Evolutionary conservation across 2,329 filamentous ascomycete genomes (phyloP).

Genomic region (Cephalotrichum gorgonifer): DNA sequence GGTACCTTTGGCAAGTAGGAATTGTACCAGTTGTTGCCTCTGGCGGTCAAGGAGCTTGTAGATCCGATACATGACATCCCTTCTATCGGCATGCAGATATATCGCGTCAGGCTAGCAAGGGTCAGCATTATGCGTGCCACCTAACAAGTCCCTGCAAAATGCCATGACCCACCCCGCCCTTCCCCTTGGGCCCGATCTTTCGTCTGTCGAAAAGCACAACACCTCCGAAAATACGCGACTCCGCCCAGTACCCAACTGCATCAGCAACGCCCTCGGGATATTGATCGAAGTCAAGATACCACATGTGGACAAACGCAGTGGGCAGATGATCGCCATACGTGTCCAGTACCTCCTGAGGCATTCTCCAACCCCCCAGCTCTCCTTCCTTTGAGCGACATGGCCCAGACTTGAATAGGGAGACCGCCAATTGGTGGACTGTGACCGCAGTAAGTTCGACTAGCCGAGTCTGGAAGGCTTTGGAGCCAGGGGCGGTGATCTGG

Average conservation of each 20-base stretch:
- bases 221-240: constrained; percentile 16
- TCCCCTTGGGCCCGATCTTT: too few relatives aligned
- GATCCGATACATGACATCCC: background rate
- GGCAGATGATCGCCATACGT: background rate
- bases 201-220: constrained; percentile 17
- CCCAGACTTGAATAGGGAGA: background rate
- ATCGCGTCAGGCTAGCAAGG: background rate
- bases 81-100: background rate
- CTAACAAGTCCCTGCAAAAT: background rate
- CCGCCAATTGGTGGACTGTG: constrained; percentile 11
- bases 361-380: background rate
- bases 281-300: constrained; percentile 13
- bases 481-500: constrained; percentile 13
- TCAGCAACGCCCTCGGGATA: constrained; percentile 12
- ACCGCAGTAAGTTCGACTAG: constrained; percentile 20
- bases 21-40: background rate
- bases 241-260: constrained; percentile 16
- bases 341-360: background rate
- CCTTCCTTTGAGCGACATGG: too few relatives aligned
- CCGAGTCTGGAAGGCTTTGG: constrained; percentile 15
- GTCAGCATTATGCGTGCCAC: too few relatives aligned
- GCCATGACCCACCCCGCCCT: too few relatives aligned
- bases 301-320: constrained; percentile 4
- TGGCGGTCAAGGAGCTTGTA: background rate
- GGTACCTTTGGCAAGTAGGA: background rate